phyloP scores from a whole-genome alignment of 2,329 filamentous ascomycete genomes.

The Fragosphaeria purpurea region DNA sequence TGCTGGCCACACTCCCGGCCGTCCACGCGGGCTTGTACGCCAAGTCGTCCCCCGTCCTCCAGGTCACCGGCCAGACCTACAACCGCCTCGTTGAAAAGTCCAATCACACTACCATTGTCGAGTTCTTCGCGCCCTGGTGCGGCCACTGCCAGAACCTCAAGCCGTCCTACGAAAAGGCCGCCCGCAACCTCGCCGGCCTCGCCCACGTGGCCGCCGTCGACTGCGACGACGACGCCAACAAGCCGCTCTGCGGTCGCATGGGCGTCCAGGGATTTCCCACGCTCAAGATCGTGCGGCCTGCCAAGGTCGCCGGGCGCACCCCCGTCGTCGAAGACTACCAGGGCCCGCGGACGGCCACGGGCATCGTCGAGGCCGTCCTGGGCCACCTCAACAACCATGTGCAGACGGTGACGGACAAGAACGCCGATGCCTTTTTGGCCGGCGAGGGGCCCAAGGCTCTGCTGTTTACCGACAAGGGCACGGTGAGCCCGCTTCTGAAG shows the following conservation, averaged over 20 bases:
- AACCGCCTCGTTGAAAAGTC: slow-evolving; percentile 75
- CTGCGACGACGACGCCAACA: slow-evolving; percentile 91
- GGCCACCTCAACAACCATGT: slow-evolving; percentile 90
- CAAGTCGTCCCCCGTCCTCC: slow-evolving; percentile 78
- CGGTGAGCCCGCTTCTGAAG: slow-evolving; percentile 71
- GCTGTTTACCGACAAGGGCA: slow-evolving; percentile 87
- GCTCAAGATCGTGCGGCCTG: slow-evolving; percentile 81
- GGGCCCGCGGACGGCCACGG: slow-evolving; percentile 72
- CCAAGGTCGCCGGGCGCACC: slow-evolving; percentile 55
- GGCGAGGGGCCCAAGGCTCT: slow-evolving; percentile 77
- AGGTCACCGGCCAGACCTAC: slow-evolving; percentile 70
- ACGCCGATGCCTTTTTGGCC: slow-evolving; percentile 63
- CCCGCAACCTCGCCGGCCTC: slow-evolving; percentile 77
- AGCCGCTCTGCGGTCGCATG: slow-evolving; percentile 73
- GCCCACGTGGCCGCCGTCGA: slow-evolving; percentile 92
- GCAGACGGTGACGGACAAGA: slow-evolving; percentile 67
- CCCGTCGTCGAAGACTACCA: slow-evolving; percentile 87
- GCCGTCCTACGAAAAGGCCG: slow-evolving; percentile 89
- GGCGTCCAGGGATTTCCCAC: slow-evolving; percentile 93
- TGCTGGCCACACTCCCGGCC: slow-evolving; percentile 56
- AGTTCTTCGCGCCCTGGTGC: slow-evolving; percentile 97
- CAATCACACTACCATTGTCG: slow-evolving; percentile 73
- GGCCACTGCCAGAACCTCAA: slow-evolving; percentile 95
- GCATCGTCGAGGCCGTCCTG: slow-evolving; percentile 74
- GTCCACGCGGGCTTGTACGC: slow-evolving; percentile 67